phyloP scores from a whole-genome alignment of 2,329 filamentous ascomycete genomes.

The Balansia obtecta region DNA sequence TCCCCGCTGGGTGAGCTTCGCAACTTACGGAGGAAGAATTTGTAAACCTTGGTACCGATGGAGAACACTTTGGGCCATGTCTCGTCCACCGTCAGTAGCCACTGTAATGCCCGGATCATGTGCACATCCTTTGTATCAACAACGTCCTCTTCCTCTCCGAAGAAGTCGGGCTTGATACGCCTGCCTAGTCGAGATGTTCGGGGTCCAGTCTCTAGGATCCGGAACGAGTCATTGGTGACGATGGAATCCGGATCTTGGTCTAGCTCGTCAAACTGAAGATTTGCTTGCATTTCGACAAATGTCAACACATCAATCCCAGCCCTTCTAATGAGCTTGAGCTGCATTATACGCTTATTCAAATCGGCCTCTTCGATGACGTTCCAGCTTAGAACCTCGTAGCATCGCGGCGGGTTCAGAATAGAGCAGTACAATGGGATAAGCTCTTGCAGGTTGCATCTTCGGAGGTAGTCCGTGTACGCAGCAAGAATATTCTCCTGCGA shows the following conservation, averaged over 20 bases:
- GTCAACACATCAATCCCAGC: constrained; percentile 59
- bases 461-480: constrained; percentile 70
- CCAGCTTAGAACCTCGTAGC: constrained; percentile 59
- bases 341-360: constrained; percentile 48
- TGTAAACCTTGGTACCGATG: constrained; percentile 62
- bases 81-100: constrained; percentile 65
- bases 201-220: constrained; percentile 32
- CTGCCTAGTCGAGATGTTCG: constrained; percentile 34
- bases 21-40: constrained; percentile 68
- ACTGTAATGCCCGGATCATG: constrained; percentile 71
- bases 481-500: constrained; percentile 65
- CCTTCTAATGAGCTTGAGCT: constrained; percentile 63
- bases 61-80: constrained; percentile 60
- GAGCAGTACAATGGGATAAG: constrained; percentile 83
- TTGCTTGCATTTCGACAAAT: constrained; percentile 60
- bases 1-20: background rate
- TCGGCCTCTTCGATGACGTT: constrained; percentile 65
- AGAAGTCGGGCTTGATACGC: constrained; percentile 57
- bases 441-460: constrained; percentile 59
- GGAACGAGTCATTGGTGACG: constrained; percentile 33
- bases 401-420: constrained; percentile 52
- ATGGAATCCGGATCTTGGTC: constrained; percentile 19
- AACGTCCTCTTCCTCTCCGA: constrained; percentile 44
- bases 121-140: constrained; percentile 51
- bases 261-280: constrained; percentile 37